Evolutionary conservation across 2,329 filamentous ascomycete genomes (phyloP).

Genomic region (Trichoderma polysporum): DNA sequence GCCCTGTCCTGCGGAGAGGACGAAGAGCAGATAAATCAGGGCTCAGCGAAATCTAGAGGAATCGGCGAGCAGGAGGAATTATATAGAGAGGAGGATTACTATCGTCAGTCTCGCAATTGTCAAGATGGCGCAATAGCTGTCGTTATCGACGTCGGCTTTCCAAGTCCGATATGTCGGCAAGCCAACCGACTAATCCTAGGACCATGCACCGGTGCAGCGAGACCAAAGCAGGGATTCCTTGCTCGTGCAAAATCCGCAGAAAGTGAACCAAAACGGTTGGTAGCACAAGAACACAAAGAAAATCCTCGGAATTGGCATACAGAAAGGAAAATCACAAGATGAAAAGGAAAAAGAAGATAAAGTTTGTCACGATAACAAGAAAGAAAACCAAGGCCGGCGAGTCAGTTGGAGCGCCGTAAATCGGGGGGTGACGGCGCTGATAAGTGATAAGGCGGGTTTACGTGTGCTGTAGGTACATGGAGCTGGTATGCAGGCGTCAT

Average conservation of each 20-base stretch:
- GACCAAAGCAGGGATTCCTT: background rate
- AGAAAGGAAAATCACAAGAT: background rate
- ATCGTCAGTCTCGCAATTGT: slow-evolving; percentile 7
- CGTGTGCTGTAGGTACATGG: slow-evolving; percentile 3
- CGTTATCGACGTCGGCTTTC: slow-evolving; percentile 18
- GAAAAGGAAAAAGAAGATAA: background rate
- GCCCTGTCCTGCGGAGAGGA: background rate
- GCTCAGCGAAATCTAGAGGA: background rate
- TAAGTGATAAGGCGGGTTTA: slow-evolving; percentile 18
- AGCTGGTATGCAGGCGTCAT: background rate
- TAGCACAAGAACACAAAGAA: background rate
- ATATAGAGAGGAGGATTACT: background rate
- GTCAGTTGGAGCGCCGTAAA: slow-evolving; percentile 20
- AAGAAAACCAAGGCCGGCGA: background rate
- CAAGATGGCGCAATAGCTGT: slow-evolving; percentile 19
- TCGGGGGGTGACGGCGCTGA: slow-evolving; percentile 16
- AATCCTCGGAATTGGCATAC: background rate
- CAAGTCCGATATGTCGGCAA: slow-evolving; percentile 3
- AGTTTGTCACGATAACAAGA: slow-evolving; percentile 4
- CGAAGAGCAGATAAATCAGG: background rate
- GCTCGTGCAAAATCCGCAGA: background rate
- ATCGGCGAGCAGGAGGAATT: background rate
- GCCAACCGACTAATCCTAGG: background rate
- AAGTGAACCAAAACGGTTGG: background rate
- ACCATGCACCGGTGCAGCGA: background rate